phyloP scores from a whole-genome alignment of 2,329 filamentous ascomycete species.

The Cordyceps militaris region DNA sequence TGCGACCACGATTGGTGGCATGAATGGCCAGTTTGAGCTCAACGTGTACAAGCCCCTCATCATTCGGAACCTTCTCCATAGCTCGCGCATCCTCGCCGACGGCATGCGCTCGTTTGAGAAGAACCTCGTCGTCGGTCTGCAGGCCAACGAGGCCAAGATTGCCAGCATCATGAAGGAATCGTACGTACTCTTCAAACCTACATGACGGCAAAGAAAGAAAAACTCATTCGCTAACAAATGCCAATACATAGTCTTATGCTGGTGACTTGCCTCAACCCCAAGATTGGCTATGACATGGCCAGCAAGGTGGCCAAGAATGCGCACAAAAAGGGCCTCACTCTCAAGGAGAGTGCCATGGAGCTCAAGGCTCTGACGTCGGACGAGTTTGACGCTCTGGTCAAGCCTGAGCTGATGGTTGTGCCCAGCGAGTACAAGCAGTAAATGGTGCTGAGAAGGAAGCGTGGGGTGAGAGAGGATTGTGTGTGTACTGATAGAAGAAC shows the following conservation, averaged over 20 bases:
- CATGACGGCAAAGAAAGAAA: background rate
- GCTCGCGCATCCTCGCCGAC: conserved; percentile 77
- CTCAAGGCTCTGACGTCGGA: conserved; percentile 79
- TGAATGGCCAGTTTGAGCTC: conserved; percentile 97
- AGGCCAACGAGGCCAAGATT: conserved; percentile 93
- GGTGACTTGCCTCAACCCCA: conserved; percentile 93
- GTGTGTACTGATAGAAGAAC: background rate
- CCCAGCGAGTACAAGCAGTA: conserved; percentile 58
- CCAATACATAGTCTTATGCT: conserved; percentile 84
- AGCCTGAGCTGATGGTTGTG: conserved; percentile 90
- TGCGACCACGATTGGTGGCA: conserved; percentile 85
- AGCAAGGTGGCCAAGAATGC: conserved; percentile 97
- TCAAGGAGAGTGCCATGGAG: conserved; percentile 92
- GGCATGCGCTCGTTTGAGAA: conserved; percentile 94
- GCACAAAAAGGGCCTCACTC: conserved; percentile 92
- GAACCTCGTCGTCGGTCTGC: conserved; percentile 79
- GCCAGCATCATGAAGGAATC: conserved; percentile 85
- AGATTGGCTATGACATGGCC: conserved; percentile 96
- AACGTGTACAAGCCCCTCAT: conserved; percentile 98
- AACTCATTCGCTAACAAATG: conserved; percentile 16
- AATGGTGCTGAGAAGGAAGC: background rate
- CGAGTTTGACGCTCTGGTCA: conserved; percentile 85
- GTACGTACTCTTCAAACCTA: conserved; percentile 43
- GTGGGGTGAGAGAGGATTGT: background rate
- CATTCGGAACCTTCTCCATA: conserved; percentile 93